These are phyloP conservation scores for Penicillium janthinellum DNA, from an alignment of 2,329 filamentous ascomycete genomes.

Conservation along the genomic window DNA sequence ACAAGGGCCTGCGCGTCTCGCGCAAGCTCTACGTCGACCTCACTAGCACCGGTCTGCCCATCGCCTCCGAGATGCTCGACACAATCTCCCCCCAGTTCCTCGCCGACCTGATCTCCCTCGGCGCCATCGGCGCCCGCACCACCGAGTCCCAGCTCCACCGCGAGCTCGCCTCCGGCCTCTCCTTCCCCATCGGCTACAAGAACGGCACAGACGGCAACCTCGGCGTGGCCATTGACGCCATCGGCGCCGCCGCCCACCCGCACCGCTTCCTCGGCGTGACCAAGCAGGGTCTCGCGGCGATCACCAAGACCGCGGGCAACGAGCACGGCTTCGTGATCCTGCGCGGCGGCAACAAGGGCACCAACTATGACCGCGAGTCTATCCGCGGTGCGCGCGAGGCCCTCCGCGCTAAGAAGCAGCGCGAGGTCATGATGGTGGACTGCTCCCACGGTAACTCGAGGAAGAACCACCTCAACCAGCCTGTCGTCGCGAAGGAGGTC, in stretches of 20 bases:
- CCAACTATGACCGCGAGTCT: conserved; percentile 88
- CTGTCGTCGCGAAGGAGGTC: conserved; percentile 80
- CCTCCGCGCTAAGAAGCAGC: conserved; percentile 78
- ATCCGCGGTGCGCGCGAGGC: conserved; percentile 78
- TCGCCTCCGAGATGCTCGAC: conserved; percentile 97
- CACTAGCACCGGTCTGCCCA: conserved; percentile 84
- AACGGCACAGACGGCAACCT: conserved; percentile 96
- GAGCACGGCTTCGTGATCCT: conserved; percentile 98
- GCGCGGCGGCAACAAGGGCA: conserved; percentile 84
- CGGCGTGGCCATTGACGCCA: conserved; percentile 90
- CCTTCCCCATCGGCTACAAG: conserved; percentile 99
- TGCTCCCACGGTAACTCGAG: conserved; percentile 98
- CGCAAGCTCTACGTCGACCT: conserved; percentile 91
- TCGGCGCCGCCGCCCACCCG: conserved; percentile 66
- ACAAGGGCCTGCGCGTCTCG: conserved; percentile 93
- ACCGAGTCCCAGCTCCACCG: conserved; percentile 96
- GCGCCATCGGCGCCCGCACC: conserved; percentile 92
- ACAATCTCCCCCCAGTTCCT: conserved; percentile 98
- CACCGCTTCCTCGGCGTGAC: conserved; percentile 99
- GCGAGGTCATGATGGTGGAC: conserved; percentile 93
- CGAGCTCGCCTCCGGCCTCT: conserved; percentile 90
- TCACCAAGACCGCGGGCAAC: conserved; percentile 90
- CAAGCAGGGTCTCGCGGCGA: conserved; percentile 93
- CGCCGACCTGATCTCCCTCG: conserved; percentile 91
- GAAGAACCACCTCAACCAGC: conserved; percentile 97